Conservation (phyloP, 116 monocot genomes). For the Iris pallida region DNA sequence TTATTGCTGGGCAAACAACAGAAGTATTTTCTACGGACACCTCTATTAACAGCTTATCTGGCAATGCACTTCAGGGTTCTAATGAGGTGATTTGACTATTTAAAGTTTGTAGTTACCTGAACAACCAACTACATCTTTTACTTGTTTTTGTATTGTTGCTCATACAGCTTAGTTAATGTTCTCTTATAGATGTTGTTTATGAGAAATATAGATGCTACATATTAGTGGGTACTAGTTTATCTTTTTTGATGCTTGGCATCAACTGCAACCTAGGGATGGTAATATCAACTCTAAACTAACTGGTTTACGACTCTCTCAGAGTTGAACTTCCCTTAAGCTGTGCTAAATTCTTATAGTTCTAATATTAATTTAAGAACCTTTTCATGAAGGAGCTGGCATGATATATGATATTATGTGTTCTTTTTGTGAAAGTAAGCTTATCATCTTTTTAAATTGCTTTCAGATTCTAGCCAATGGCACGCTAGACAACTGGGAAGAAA, state of each 20-base stretch:
- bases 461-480: conserved; percentile 56
- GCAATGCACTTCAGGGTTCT: conserved; percentile 34
- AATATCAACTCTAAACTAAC: no score
- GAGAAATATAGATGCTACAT: no score
- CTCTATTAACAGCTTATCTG: conserved; percentile 23
- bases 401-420: not conserved
- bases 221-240: no score
- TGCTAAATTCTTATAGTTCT: no score
- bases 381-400: no score
- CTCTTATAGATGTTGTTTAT: no score
- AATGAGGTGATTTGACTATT: conserved; percentile 33
- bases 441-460: not conserved
- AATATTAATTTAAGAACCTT: no score
- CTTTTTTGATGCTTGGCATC: no score
- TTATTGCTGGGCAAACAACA: conserved; percentile 94
- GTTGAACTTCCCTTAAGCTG: no score
- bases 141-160: not conserved
- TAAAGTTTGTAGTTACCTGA: not conserved
- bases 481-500: conserved; percentile 94
- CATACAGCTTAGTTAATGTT: no score
- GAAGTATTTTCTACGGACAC: conserved; percentile 72
- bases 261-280: no score
- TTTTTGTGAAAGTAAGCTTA: conserved; percentile 1
- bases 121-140: not conserved
- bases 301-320: no score